Conservation (phyloP, 2,329 filamentous ascomycete species). For the Penicillium psychrosexuale region DNA sequence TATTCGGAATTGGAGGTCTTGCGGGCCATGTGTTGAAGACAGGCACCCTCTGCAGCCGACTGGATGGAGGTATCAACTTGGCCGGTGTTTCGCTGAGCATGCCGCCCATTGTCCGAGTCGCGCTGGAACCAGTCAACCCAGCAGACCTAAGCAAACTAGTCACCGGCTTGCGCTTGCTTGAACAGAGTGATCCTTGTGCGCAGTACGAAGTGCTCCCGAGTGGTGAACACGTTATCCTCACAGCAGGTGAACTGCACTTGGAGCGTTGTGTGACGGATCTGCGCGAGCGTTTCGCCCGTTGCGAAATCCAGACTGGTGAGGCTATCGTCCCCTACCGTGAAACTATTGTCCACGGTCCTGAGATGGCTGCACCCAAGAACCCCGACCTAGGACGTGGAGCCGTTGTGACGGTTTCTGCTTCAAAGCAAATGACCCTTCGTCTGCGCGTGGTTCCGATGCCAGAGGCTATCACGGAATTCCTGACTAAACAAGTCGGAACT, state of each 20-base stretch:
- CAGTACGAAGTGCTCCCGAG: slow-evolving; percentile 91
- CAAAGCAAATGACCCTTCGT: slow-evolving; percentile 77
- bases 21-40: slow-evolving; percentile 94
- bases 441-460: slow-evolving; percentile 78
- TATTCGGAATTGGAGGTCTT: slow-evolving; percentile 91
- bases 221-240: slow-evolving; percentile 91
- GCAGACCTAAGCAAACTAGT: slow-evolving; percentile 95
- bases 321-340: slow-evolving; percentile 96
- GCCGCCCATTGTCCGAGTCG: slow-evolving; percentile 91
- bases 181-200: slow-evolving; percentile 92
- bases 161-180: slow-evolving; percentile 75
- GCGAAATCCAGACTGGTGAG: slow-evolving; percentile 89
- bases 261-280: slow-evolving; percentile 93
- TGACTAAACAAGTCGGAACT: slow-evolving; percentile 73
- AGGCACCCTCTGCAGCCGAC: slow-evolving; percentile 83
- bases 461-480: slow-evolving; percentile 73
- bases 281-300: slow-evolving; percentile 85
- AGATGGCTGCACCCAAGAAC: slow-evolving; percentile 87
- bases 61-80: slow-evolving; percentile 84
- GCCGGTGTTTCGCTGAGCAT: slow-evolving; percentile 78
- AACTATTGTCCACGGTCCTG: slow-evolving; percentile 79
- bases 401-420: slow-evolving; percentile 71
- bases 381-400: slow-evolving; percentile 82
- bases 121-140: slow-evolving; percentile 88
- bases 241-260: slow-evolving; percentile 89